Evolutionary conservation across 345 rosid genomes (phyloP), one percentile per base, ranked within the genome.

Genomic region (Ailanthus altissimus): DNA sequence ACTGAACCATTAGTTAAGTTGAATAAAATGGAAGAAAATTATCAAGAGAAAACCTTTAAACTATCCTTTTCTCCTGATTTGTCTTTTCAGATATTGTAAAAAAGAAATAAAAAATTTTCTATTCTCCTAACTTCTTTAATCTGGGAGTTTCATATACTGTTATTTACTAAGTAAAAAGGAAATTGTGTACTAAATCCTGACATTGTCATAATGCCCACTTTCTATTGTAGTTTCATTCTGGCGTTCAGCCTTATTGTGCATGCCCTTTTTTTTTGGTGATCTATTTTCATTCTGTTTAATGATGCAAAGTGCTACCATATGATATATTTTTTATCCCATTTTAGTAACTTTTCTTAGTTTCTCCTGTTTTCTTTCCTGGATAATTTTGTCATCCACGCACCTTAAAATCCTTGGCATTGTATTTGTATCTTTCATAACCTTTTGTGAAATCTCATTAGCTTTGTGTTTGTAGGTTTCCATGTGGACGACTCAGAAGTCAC

Each of bases 401-500:
- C 25, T 51, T 21, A 26, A 62, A 28, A 10, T 13, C 49, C 59
- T 75, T 4, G 42, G 36, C 25, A 6, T 6, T 72, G 50, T 42
- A 62, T 58, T 72, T 60, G 42, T 51, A 56, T 40, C 60, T 75
- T 32, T 75, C 47, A 67, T 20, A 65, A 78, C 66, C 46, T 61
- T 78, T 38, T 71, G 53, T 70, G 58, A 74, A 62, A 46, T 74
- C 49, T 65, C 43, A 49, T 61, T 10, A 45, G 69, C 68, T 75
- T 70, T 75, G 21, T 64, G 42, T 59, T 86, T 81, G 71, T 79
- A 96, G 99, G 97, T 80, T 92, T 97, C 78, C 99, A 94, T 81
- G 97, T 94, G 77, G 98, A 97, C 83, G 99, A 97, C 85, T 90
- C 99, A 8, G 99, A 97, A 86, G 88, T 97, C 74, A 89, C 91